Base-by-base conservation (phyloP, 495 filamentous ascomycete species). In the Lentithecium fluviatile region DNA sequence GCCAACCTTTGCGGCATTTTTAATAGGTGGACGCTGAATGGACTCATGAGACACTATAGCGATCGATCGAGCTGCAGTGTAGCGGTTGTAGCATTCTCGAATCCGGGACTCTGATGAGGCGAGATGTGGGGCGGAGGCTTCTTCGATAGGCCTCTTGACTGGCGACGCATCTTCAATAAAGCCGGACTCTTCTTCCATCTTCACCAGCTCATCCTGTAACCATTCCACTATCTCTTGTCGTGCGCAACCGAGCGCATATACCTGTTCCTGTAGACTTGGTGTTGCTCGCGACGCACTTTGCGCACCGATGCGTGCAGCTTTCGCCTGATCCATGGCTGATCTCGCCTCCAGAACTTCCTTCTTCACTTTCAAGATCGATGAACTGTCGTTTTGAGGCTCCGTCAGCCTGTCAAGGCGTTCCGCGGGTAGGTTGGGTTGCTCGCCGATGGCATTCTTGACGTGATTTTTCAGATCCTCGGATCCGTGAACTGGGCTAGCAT, bases 201-300 rank as follows among this genome's bases (percentile, higher is more conserved):
- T 69, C 7, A 67, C 66, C 13, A 75, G 64, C 48, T 73, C 72
- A 6, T 26, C 53, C 50, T 75, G 70, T 20, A 75, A 63, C 73
- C 73, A 75, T 17, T 23, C 43, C 11, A 69, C 69, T 4, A 75
- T 58, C 54, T 71, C 69, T 17, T 70, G 58, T 42, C 70, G 57
- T 15, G 71, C 73, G 17, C 48, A 49, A 32, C 67, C 56, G 11
- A 75, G 61, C 1, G 66, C 71, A 40, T 62, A 47, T 23, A 71
- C 56, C 52, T 73, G 59, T 15, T 67, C 50, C 21, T 60, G 26
- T 12, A 64, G 25, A 24, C 17, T 52, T 13, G 29, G 13, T 45
- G 11, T 20, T n/a, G 1, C 17, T 29, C 23, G 2, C 12, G 19
- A 7, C 1, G 32, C 13, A 2, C n/a, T 32, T 24, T 42, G 45